Base-by-base conservation (phyloP, 225 moss, liverwort and hornwort genomes). In the Marchantia polymorpha region DNA sequence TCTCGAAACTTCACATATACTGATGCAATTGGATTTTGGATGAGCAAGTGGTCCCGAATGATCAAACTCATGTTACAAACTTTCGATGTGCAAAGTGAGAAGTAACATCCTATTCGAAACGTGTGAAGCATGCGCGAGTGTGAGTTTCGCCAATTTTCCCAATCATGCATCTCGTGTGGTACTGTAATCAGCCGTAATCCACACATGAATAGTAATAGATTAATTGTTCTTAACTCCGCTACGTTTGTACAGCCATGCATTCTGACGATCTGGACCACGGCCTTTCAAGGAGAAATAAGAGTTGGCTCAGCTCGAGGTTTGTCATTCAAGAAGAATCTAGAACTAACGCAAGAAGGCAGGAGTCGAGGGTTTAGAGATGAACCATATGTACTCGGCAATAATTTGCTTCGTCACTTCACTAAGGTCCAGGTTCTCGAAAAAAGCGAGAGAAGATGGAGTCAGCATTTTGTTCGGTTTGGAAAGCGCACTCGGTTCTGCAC, bases 341-440 rank as follows among this genome's bases (percentile, higher is more conserved):
- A 54, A 15, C 27, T 29, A 52, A 0, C 7, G 50, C 25, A 0
- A 10, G 3, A 29, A 73, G 12, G 20, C 67, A 26, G 50, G n/a
- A 70, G 39, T 71, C 22, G 3, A 50, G 23, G n/a, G 60, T 63
- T 76, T 7, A 47, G 63, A 46, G 31, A 76, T 19, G 48, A 63
- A 84, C 87, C 87, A 87, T 14, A 87, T 84, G 65, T 87, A 87
- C 51, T 87, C 87, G 14, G 82, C 87, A 73, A 87, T 87, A 67
- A 87, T 23, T 81, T 86, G 64, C 16, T 79, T 39, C 71, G 86
- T 83, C 72, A 66, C 71, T 52, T 79, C 86, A 15, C 81, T 60
- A 56, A 83, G 23, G 53, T 83, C 79, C 86, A 86, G 71, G 26
- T 86, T 86, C 66, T 86, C 86, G 52, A 83, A 86, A 31, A 4